These are phyloP conservation scores for Chrysanthemum seticuspe DNA, from an alignment of 129 eudicot species.

Conservation along the genomic window DNA sequence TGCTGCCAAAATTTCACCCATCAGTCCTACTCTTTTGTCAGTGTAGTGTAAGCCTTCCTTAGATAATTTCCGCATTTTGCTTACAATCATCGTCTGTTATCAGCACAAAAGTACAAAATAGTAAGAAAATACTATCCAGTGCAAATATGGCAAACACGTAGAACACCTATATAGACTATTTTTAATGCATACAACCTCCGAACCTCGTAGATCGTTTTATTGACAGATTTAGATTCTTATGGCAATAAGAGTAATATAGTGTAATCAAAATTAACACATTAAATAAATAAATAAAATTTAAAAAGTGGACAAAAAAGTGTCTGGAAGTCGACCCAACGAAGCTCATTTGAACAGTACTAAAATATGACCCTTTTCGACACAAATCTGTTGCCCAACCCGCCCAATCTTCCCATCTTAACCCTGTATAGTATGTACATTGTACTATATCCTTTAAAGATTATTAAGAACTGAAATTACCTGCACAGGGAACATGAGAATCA, in stretches of 20 bases:
- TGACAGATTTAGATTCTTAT: not conserved
- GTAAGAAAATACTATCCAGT: conserved; percentile 14
- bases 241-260: not conserved
- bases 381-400: not conserved
- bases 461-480: conserved; percentile 53
- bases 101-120: conserved; percentile 16
- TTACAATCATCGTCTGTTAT: conserved; percentile 67
- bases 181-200: not conserved
- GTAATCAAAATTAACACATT: not conserved
- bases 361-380: not conserved
- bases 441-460: not conserved
- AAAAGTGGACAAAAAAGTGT: not conserved
- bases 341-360: not conserved
- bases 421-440: not conserved
- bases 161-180: not conserved
- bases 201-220: not conserved
- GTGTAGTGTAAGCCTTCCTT: conserved; percentile 89
- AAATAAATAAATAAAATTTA: not conserved
- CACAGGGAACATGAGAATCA: conserved; percentile 79
- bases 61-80: conserved; percentile 84
- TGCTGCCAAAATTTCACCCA: conserved; percentile 91
- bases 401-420: not conserved
- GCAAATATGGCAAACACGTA: not conserved
- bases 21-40: conserved; percentile 94
- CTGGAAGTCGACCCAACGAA: not conserved